phyloP scores from a whole-genome alignment of 345 rosid species.

The Pistacia integerrima region DNA sequence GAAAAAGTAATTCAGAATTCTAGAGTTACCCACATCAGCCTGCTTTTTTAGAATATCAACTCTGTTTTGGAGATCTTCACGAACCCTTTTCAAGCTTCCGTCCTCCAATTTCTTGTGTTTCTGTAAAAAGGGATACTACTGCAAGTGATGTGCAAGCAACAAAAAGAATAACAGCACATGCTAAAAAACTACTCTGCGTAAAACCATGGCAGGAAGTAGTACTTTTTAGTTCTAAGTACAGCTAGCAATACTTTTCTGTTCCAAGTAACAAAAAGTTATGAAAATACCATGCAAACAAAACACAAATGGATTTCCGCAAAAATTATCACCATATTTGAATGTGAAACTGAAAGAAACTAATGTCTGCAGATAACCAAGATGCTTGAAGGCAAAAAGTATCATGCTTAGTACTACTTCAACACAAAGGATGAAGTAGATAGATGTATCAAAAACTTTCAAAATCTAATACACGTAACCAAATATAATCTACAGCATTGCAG shows the following conservation, averaged over 20 bases:
- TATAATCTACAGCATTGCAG: constrained; percentile 15
- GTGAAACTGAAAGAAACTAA: neutral
- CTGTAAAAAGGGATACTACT: constrained; percentile 44
- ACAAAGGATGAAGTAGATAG: neutral
- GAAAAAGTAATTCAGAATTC: constrained; percentile 21
- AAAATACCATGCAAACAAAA: constrained; percentile 14
- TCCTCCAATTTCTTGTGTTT: constrained; percentile 76
- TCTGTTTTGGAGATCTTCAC: constrained; percentile 83
- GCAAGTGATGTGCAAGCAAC: constrained; percentile 17
- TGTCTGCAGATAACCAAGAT: neutral
- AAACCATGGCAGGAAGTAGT: neutral
- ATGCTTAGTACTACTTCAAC: constrained; percentile 2
- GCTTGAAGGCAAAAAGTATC: too few species aligned
- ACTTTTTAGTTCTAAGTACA: neutral
- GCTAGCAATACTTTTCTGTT: neutral
- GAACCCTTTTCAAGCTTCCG: constrained; percentile 63
- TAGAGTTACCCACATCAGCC: constrained; percentile 64
- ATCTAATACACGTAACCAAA: neutral
- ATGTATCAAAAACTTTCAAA: constrained; percentile 8
- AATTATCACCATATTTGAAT: neutral
- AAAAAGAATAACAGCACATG: constrained; percentile 3
- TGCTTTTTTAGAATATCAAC: constrained; percentile 79
- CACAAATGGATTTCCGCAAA: constrained; percentile 5
- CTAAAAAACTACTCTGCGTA: neutral
- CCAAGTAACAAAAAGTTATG: neutral